Base-by-base conservation (phyloP, 768 basidiomycete genomes). In the Mycena galopus region DNA sequence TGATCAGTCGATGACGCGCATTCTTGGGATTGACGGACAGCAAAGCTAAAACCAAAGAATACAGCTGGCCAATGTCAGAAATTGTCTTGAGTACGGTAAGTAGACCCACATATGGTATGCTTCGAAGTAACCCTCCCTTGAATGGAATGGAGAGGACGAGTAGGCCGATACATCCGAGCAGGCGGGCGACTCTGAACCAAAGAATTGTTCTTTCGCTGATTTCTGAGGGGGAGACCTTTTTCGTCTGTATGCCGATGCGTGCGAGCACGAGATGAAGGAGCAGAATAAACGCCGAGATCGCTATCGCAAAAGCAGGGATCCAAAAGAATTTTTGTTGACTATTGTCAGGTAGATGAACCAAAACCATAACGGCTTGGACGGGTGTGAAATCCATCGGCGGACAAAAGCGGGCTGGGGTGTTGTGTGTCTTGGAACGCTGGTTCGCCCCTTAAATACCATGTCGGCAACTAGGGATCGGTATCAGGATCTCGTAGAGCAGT, bases 31-130 rank as follows among this genome's bases (percentile, higher is more conserved):
- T 75, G 11, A 88, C 75, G 2, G 86, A 78, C 7, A 86, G 75
- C 47, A 86, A 75, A 35, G 87, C 83, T 57, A 89, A 73, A 44
- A 87, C 63, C 12, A 84, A 81, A 7, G 82, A 79, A 69, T 89
- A 90, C 10, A 81, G 66, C 73, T 81, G 25, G 79, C 16, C 77
- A 77, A 33, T 74, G 35, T 79, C 11, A 47, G 35, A 47, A 25
- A 27, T 56, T 9, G 16, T n/a, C 19, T 6, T 33, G 4, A 55
- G 8, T 47, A 47, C 6, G n/a, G 10, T n/a, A 3, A n/a, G 9
- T 21, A 23, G 30, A 37, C 69, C 35, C 32, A 64, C 69, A 37
- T 70, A 78, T 66, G 60, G 76, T 73, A 12, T 69, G 29, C 29
- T 33, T 55, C 57, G 72, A 42, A 69, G 17, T 12, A 63, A 27